A percentile compares a stretch with the other conserved stretches of the same genome.
These are phyloP conservation scores for Rhizophagus prolifer DNA, from an alignment of 192 early-diverging fungal genomes.

Conservation along the genomic window DNA sequence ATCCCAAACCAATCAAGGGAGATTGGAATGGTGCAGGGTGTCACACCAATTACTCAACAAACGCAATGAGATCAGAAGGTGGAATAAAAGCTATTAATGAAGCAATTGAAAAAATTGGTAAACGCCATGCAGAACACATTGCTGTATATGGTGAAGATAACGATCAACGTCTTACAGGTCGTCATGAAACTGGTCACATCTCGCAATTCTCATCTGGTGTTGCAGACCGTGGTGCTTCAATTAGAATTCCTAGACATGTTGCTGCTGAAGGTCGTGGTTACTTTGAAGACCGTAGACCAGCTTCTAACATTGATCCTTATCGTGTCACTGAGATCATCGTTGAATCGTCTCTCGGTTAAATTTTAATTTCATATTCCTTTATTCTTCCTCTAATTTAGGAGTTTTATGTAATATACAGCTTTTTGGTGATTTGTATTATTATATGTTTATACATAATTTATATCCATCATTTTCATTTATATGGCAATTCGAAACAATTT, in stretches of 20 bases:
- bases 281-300: constrained; percentile 55
- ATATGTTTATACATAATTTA: too few relatives aligned
- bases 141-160: constrained; percentile 61
- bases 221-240: constrained; percentile 56
- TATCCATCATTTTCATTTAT: too few relatives aligned
- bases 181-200: constrained; percentile 57
- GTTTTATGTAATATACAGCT: too few relatives aligned
- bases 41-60: constrained; percentile 56
- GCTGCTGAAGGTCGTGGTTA: constrained; percentile 55
- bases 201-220: constrained; percentile 51
- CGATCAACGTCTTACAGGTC: constrained; percentile 55
- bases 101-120: constrained; percentile 51
- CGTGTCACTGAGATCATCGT: constrained; percentile 51
- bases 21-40: constrained; percentile 62
- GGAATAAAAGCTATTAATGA: constrained; percentile 52
- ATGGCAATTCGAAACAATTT: too few relatives aligned
- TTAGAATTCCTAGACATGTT: constrained; percentile 58
- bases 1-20: constrained; percentile 59
- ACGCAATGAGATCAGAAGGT: constrained; percentile 47
- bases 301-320: constrained; percentile 60
- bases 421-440: too few relatives aligned
- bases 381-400: too few relatives aligned
- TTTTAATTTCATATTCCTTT: too few relatives aligned
- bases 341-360: constrained; percentile 36
- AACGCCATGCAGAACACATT: constrained; percentile 50